A percentile compares a stretch with the other conserved stretches of the same genome.
Conservation (phyloP, 2,329 filamentous ascomycete genomes). For the Pleomassaria siparia region DNA sequence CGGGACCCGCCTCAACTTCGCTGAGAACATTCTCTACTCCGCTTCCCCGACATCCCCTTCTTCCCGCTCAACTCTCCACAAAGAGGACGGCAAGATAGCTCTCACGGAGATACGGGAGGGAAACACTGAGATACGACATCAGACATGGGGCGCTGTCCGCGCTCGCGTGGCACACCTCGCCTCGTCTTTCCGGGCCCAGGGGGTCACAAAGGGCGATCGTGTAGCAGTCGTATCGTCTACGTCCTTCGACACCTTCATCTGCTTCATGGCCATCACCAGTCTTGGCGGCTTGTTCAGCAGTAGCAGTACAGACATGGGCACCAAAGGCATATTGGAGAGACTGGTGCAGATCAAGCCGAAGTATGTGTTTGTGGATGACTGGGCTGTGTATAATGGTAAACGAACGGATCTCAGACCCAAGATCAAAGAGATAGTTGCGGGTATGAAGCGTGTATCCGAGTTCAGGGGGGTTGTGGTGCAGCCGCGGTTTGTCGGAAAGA, state of each 20-base stretch:
- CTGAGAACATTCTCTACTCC: constrained; percentile 76
- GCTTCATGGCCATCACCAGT: constrained; percentile 69
- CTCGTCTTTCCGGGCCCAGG: constrained; percentile 66
- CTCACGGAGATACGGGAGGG: constrained; percentile 74
- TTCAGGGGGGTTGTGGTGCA: constrained; percentile 68
- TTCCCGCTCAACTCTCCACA: constrained; percentile 57
- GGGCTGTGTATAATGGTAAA: constrained; percentile 77
- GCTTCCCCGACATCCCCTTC: constrained; percentile 46
- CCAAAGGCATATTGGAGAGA: constrained; percentile 73
- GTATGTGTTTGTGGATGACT: constrained; percentile 83
- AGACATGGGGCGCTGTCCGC: constrained; percentile 70
- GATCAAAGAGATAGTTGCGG: constrained; percentile 66
- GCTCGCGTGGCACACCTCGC: constrained; percentile 60
- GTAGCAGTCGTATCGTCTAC: constrained; percentile 76
- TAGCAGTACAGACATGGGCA: constrained; percentile 81
- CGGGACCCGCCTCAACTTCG: constrained; percentile 73
- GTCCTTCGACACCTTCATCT: constrained; percentile 70
- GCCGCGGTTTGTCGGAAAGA: constrained; percentile 60
- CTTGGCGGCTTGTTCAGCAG: constrained; percentile 76
- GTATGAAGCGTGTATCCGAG: constrained; percentile 60
- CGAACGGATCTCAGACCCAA: constrained; percentile 70
- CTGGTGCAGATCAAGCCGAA: constrained; percentile 73
- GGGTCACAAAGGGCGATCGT: constrained; percentile 71
- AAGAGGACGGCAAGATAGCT: constrained; percentile 71
- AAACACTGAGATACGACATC: constrained; percentile 51